Evolutionary conservation across 495 filamentous ascomycete species (phyloP).

Genomic region (Trichodelitschia bisporula): DNA sequence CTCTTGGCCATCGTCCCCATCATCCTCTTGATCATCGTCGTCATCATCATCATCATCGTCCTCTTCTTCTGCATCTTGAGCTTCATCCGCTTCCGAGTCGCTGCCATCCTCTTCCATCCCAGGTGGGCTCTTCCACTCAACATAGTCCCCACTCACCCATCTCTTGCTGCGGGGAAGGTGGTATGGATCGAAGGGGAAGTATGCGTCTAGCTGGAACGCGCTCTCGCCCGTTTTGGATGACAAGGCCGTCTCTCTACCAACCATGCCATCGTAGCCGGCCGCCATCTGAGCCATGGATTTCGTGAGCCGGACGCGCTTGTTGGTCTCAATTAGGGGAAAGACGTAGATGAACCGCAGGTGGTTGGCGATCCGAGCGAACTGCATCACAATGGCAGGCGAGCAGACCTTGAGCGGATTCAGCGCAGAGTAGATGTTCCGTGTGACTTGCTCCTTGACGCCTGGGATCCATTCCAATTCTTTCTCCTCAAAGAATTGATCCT

Average conservation of each 20-base stretch:
- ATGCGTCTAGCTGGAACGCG: conserved; percentile 51
- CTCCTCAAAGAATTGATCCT: conserved; percentile 26
- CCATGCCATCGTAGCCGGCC: conserved; percentile 17
- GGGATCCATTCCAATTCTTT: conserved; percentile 50
- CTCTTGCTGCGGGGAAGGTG: conserved; percentile 57
- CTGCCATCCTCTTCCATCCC: conserved; percentile 33
- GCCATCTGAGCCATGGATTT: conserved; percentile 17
- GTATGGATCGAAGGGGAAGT: conserved; percentile 96
- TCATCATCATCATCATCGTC: conserved; percentile 27
- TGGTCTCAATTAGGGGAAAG: conserved; percentile 66
- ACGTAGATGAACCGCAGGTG: conserved; percentile 73
- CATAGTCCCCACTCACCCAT: conserved; percentile 71
- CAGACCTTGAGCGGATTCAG: conserved; percentile 94
- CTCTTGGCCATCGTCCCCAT: conserved; percentile 1
- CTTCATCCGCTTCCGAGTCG: conserved; percentile 5
- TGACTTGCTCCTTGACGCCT: conserved; percentile 44
- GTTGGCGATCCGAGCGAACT: conserved; percentile 69
- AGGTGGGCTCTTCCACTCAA: conserved; percentile 57
- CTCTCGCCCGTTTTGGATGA: conserved; percentile 28
- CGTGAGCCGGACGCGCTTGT: conserved; percentile 58
- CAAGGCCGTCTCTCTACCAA: conserved; percentile 39
- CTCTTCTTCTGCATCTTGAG: no score
- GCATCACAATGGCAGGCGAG: conserved; percentile 68
- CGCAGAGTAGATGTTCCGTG: conserved; percentile 51
- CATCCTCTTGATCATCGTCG: conserved; percentile 14